Percentiles rank a stretch among this genome's conserved stretches.
These are phyloP conservation scores for Fonsecaea monophora DNA, from an alignment of 2,329 filamentous ascomycete genomes.

Conservation along the genomic window DNA sequence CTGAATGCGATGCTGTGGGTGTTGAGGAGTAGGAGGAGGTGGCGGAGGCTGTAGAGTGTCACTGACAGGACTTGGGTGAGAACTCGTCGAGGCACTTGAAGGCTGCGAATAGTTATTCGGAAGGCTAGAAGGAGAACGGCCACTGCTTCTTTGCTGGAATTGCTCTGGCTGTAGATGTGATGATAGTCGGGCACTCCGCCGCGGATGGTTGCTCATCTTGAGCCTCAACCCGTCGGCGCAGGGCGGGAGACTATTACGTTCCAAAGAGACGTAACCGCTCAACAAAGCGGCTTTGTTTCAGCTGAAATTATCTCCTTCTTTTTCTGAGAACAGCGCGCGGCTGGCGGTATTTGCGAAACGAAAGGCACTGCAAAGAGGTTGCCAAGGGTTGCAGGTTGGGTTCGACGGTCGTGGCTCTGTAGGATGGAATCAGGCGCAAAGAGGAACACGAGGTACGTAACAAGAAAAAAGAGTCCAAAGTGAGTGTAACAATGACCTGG, in stretches of 20 bases:
- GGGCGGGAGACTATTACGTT: constrained; percentile 10
- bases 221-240: constrained; percentile 3
- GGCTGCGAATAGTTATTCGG: constrained; percentile 33
- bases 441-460: constrained; percentile 17
- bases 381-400: constrained; percentile 1
- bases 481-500: constrained; percentile 21
- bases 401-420: neutral
- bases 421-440: constrained; percentile 3
- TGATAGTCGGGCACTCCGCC: constrained; percentile 38
- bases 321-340: constrained; percentile 19
- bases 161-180: constrained; percentile 33
- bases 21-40: constrained; percentile 31
- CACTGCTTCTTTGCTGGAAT: constrained; percentile 25
- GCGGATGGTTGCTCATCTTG: constrained; percentile 37
- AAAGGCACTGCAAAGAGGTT: neutral
- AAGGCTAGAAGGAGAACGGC: constrained; percentile 29
- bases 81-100: constrained; percentile 40
- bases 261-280: constrained; percentile 32
- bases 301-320: constrained; percentile 7
- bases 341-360: neutral
- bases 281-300: constrained; percentile 32
- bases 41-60: constrained; percentile 34
- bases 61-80: constrained; percentile 39
- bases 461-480: constrained; percentile 7
- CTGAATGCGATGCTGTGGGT: constrained; percentile 32